Evolutionary conservation across 2,329 filamentous ascomycete genomes (phyloP), one percentile per base, ranked within the genome.

Genomic region (Parascedosporium putredinis): DNA sequence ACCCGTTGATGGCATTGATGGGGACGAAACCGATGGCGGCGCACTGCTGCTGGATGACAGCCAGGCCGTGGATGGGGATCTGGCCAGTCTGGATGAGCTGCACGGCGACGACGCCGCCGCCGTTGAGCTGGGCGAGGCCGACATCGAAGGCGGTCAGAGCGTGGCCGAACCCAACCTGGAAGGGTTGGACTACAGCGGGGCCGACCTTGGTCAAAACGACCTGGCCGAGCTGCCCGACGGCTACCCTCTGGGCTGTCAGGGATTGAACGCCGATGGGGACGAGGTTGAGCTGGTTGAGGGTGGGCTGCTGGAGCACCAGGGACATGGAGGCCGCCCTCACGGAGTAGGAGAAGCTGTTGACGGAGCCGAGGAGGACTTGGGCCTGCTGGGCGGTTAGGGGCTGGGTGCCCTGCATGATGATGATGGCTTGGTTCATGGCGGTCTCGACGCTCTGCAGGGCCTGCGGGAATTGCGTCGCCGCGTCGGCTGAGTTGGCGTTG

Each of bases 301-400:
- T 50, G 4, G 38, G 38, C 25, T 45, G 47, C 38, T 50, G 47
- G 20, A 50, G 38, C 12, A 50, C 25, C 12, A 50, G 16, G 4
- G 47, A 50, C 47, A 50, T 50, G 47, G 34, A 20, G n/a, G 38
- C 31, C 18, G 43, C 23, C 31, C 43, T 50, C 10, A 50, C 14
- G 9, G 47, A 50, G 25, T 40, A 50, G 5, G 38, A 36, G 22
- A 50, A 24, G 2, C n/a, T 23, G 9, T 50, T 22, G 23, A 50
- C 47, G n/a, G 38, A 36, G 12, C 24, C 16, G 12, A 50, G 25
- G 12, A 50, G 25, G 25, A 42, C 9, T 9, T 50, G 25, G 12
- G 47, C 47, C 16, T 50, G 31, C 5, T 22, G 38, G 1, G 14
- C 38, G 27, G 5, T 24, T 12, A 50, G 12, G 18, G 47, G 38